A percentile compares a stretch with the other conserved stretches of the same genome.
Conservation (phyloP, 1,139 yeast species). For the Pichia sorboxylosa region DNA sequence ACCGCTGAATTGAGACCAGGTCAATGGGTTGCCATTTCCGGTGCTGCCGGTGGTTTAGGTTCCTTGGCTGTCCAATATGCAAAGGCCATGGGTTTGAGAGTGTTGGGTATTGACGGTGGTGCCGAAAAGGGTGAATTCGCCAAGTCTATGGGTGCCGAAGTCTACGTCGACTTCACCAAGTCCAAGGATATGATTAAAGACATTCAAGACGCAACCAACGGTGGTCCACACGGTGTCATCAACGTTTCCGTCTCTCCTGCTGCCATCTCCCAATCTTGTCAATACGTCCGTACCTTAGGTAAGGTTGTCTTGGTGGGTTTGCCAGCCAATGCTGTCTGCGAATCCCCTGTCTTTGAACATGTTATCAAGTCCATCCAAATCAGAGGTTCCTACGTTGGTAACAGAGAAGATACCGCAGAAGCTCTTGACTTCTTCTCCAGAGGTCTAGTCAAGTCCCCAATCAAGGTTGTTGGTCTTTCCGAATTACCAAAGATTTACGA, state of each 20-base stretch:
- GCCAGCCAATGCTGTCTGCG: conserved; percentile 61
- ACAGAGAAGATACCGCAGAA: conserved; percentile 69
- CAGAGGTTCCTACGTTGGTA: conserved; percentile 68
- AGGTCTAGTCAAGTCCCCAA: conserved; percentile 61
- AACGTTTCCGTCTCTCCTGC: conserved; percentile 63
- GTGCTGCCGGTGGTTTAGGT: conserved; percentile 76
- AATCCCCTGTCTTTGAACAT: conserved; percentile 51
- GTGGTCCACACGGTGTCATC: conserved; percentile 70
- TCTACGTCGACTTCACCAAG: conserved; percentile 50
- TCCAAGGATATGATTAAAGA: conserved; percentile 47
- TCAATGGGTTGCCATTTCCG: conserved; percentile 68
- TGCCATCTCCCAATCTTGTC: conserved; percentile 52
- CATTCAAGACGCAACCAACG: conserved; percentile 44
- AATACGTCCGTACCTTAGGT: conserved; percentile 58
- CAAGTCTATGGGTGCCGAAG: conserved; percentile 54
- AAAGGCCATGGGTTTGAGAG: conserved; percentile 63
- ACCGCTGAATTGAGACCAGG: conserved; percentile 52
- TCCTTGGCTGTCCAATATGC: conserved; percentile 68
- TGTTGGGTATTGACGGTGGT: conserved; percentile 68
- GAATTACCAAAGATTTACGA: conserved; percentile 52
- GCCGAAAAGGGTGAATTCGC: conserved; percentile 49
- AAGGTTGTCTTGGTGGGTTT: conserved; percentile 64
- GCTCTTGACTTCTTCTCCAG: conserved; percentile 63
- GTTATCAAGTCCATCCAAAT: conserved; percentile 55
- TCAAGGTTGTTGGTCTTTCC: conserved; percentile 57